phyloP scores from a whole-genome alignment of 257 asterid species.

The Eucommia ulmoides region DNA sequence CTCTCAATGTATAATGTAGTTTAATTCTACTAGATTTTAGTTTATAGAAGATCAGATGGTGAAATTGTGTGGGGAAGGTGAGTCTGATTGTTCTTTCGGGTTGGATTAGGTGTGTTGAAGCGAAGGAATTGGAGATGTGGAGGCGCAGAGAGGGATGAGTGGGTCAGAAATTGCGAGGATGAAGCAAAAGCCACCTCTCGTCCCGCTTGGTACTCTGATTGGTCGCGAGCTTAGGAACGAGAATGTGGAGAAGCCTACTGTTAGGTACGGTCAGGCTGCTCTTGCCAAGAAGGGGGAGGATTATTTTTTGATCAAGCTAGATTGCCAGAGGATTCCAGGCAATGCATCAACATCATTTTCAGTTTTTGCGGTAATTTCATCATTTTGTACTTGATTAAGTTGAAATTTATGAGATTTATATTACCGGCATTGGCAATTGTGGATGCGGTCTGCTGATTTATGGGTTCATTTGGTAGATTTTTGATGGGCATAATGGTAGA shows the following conservation, averaged over 20 bases:
- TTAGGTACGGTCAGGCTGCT: slow-evolving; percentile 74
- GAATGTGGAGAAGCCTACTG: slow-evolving; percentile 60
- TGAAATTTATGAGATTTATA: background rate
- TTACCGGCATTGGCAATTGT: slow-evolving; percentile 2
- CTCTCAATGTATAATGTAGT: too few species aligned
- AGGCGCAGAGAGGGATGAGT: too few species aligned
- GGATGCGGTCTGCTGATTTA: background rate
- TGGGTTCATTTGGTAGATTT: slow-evolving; percentile 32
- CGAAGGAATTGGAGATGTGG: too few species aligned
- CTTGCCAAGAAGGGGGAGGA: slow-evolving; percentile 93
- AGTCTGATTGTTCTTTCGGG: too few species aligned
- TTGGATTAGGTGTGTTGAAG: too few species aligned
- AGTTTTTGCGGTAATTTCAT: slow-evolving; percentile 60
- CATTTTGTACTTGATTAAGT: slow-evolving; percentile 1
- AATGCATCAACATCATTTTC: slow-evolving; percentile 56
- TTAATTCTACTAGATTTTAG: too few species aligned
- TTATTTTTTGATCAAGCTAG: slow-evolving; percentile 53
- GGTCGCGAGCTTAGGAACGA: slow-evolving; percentile 72
- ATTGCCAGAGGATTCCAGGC: slow-evolving; percentile 58
- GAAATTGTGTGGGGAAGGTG: too few species aligned
- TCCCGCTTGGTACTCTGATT: slow-evolving; percentile 70
- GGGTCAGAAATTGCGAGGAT: too few species aligned
- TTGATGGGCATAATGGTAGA: slow-evolving; percentile 96
- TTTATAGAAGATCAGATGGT: too few species aligned
- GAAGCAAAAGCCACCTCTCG: too few species aligned